Evolutionary conservation across 441 rosid species (phyloP), one percentile per base, ranked within the genome.

Genomic region (Populus trichocarpa): DNA sequence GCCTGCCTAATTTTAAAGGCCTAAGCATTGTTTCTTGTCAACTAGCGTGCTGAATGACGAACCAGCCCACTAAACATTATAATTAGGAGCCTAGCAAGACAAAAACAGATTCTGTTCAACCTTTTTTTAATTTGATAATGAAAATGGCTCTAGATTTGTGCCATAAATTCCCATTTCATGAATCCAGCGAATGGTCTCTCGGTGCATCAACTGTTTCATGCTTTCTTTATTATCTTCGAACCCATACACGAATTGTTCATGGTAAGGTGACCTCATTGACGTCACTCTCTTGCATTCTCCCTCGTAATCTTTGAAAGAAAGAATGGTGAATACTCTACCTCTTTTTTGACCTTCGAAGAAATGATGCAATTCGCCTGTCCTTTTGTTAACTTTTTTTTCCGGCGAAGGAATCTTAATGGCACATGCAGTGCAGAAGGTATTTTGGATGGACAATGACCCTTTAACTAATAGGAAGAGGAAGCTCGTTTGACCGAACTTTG

Each of bases 391-490:
- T 32, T 36, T 32, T 67, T 5, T 8, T 67, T 10, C 22, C n/a
- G 32, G 65, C 18, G 79, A 46, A 77, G 20, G 50, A 81, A 70
- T 63, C 22, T 40, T 30, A 13, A 32, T 42, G 74, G 50, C 71
- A 7, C 63, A 13, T 36, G 46, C 30, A n/a, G 57, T 74, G 28
- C 14, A 14, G 57, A 12, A 6, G 1, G 65, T n/a, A 12, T 12
- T 26, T 65, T 67, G 4, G 8, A 64, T 5, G 63, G 78, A 69
- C 14, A 70, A 1, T 46, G 79, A 77, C 79, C 68, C 26, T 30
- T 61, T 3, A 46, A 71, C 75, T 13, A 71, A 59, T 46, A 23
- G 53, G 72, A 35, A 57, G 57, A 61, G 76, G 76, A 72, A 67
- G 73, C 66, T 63, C 65, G 28, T 63, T 1, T 10, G 66, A 22